A percentile compares a stretch with the other conserved stretches of the same genome.
phyloP scores from a whole-genome alignment of 352 stramenopile species.

The Globisporangium nagaii region DNA sequence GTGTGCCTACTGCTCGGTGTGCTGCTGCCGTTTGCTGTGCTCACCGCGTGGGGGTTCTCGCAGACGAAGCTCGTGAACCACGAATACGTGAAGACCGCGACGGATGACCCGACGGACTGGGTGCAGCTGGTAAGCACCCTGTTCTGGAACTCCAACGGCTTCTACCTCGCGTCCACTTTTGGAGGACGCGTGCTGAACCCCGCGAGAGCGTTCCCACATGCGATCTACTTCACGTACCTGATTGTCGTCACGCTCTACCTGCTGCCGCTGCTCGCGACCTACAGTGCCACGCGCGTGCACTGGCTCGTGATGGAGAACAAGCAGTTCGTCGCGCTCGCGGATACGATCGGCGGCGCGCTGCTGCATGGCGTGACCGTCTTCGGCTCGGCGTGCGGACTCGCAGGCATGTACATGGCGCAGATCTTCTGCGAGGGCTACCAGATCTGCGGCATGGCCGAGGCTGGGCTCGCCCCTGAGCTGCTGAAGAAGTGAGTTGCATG shows the following conservation, averaged over 20 bases:
- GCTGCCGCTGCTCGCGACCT: slow-evolving; percentile 74
- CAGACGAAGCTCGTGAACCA: slow-evolving; percentile 6
- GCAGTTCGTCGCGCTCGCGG: slow-evolving; percentile 60
- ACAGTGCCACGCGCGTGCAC: slow-evolving; percentile 31
- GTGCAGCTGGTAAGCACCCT: slow-evolving; percentile 85
- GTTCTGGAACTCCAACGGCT: slow-evolving; percentile 93
- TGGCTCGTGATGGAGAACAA: slow-evolving; percentile 73
- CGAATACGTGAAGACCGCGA: slow-evolving; percentile 3
- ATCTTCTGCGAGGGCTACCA: slow-evolving; percentile 84
- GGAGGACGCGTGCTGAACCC: slow-evolving; percentile 80
- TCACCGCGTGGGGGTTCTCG: slow-evolving; percentile 23
- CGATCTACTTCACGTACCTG: slow-evolving; percentile 70
- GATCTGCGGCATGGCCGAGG: slow-evolving; percentile 57
- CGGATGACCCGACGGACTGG: slow-evolving; percentile 46
- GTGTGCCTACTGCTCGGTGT: slow-evolving; percentile 20
- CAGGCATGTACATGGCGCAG: slow-evolving; percentile 85
- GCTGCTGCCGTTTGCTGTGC: slow-evolving; percentile 58
- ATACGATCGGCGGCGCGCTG: slow-evolving; percentile 63
- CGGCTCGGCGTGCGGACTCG: slow-evolving; percentile 59
- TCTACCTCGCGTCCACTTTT: slow-evolving; percentile 80
- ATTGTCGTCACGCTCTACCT: slow-evolving; percentile 65
- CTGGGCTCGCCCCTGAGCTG: slow-evolving; percentile 59
- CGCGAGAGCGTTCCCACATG: slow-evolving; percentile 25
- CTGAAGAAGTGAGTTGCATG: slow-evolving; percentile 24
- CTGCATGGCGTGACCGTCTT: slow-evolving; percentile 78